These are phyloP conservation scores for Reutealis trisperma DNA, from an alignment of 345 rosid genomes.

Conservation along the genomic window DNA sequence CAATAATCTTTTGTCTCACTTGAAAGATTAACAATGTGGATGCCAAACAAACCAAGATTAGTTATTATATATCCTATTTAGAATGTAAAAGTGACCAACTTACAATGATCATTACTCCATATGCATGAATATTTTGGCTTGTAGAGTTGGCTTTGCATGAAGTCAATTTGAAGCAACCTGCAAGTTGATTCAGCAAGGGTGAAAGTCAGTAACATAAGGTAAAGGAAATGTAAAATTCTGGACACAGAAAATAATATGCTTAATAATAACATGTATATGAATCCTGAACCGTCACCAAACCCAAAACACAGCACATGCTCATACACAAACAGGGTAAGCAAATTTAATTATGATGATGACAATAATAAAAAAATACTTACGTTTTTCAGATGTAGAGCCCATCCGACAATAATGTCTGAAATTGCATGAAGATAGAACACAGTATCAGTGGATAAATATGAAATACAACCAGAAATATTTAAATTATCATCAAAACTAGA, in stretches of 20 bases:
- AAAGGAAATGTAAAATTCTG: background rate
- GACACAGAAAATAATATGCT: background rate
- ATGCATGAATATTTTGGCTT: slow-evolving; percentile 72
- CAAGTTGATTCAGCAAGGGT: slow-evolving; percentile 19
- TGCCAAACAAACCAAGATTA: background rate
- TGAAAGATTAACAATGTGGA: background rate
- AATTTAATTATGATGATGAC: background rate
- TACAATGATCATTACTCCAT: slow-evolving; percentile 83
- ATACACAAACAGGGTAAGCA: background rate
- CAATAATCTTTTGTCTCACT: background rate
- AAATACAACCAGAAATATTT: slow-evolving; percentile 7
- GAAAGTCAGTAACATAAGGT: background rate
- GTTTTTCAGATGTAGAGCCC: slow-evolving; percentile 66
- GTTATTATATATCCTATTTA: background rate
- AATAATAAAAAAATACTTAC: slow-evolving; percentile 40
- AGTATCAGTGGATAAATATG: slow-evolving; percentile 21
- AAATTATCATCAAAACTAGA: slow-evolving; percentile 9
- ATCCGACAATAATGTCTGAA: slow-evolving; percentile 76
- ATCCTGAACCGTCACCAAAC: background rate
- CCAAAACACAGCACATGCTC: background rate
- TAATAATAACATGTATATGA: background rate
- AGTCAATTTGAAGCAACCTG: slow-evolving; percentile 82
- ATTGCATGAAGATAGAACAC: slow-evolving; percentile 22
- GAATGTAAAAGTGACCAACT: slow-evolving; percentile 33
- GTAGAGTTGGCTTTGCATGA: slow-evolving; percentile 64